Base-by-base conservation (phyloP, 345 rosid species). In the Camelina hispida region DNA sequence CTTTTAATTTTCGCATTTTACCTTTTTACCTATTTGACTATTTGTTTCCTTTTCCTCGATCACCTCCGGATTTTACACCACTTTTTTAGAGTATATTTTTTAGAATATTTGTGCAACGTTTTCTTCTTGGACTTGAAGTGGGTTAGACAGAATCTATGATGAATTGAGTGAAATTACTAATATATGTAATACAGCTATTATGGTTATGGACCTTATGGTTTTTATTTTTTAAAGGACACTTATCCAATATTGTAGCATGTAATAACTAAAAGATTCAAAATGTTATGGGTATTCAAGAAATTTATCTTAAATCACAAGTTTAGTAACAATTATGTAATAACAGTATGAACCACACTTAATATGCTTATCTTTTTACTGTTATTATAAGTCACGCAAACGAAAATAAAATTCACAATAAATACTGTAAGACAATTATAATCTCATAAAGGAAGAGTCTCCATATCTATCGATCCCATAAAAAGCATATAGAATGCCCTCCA, bases 51-150 rank as follows among this genome's bases (percentile, higher is more conserved):
- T 53, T 40, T 55, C 62, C 37, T 68, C 15, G 38, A 23, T 37
- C n/a, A 40, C n/a, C 16, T 68, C 51, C 62, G 40, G 40, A 40
- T 53, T 54, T 68, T 32, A 55, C 52, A 40, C 35, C 52, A 16
- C 23, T n/a, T 40, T 40, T 35, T 20, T 50, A 48, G 18, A 43
- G 1, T 66, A 9, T 9, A 8, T 43, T 2, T 13, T 51, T 20
- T 61, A 60, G 35, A 50, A 67, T 15, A 37, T 37, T 67, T 38
- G 61, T 37, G 71, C 15, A 37, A 52, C 50, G 55, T 5, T 67
- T n/a, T 68, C 72, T 55, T 42, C 64, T 43, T 69, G 43, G 63
- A 68, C 53, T 55, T 55, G 42, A 56, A 54, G 43, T 69, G 64
- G 22, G 10, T 42, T 56, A 56, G 63, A 68, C 28, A 68, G 30